A percentile compares a stretch with the other conserved stretches of the same genome.
These are phyloP conservation scores for Penicillium riverlandense DNA, from an alignment of 495 filamentous ascomycete genomes.

Conservation along the genomic window DNA sequence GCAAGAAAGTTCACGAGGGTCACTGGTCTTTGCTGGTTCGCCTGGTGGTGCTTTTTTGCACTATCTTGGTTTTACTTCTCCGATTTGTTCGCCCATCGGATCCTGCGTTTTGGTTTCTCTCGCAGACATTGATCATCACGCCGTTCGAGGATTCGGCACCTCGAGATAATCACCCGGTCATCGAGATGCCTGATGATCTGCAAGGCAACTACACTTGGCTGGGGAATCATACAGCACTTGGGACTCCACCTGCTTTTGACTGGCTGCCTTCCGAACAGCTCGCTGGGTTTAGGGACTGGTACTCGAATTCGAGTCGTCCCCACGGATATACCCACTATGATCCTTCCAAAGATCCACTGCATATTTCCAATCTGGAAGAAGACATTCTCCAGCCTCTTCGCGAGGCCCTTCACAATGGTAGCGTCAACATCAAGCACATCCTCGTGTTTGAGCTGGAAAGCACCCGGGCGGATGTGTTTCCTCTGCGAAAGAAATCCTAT, in stretches of 20 bases:
- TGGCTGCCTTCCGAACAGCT: slow-evolving; percentile 17
- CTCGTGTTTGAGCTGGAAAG: slow-evolving; percentile 36
- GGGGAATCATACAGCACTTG: slow-evolving; percentile 16
- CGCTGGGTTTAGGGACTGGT: slow-evolving; percentile 22
- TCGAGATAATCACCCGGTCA: neutral
- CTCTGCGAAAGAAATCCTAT: slow-evolving; percentile 26
- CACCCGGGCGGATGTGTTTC: slow-evolving; percentile 38
- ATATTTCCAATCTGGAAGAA: slow-evolving; percentile 32
- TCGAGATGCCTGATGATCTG: slow-evolving; percentile 4
- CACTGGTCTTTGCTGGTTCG: slow-evolving; percentile 4
- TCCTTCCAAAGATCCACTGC: slow-evolving; percentile 27
- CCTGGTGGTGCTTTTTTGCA: neutral
- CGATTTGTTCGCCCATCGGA: slow-evolving; percentile 10
- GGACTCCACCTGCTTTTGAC: slow-evolving; percentile 8
- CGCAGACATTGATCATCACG: slow-evolving; percentile 13
- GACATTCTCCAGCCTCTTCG: slow-evolving; percentile 21
- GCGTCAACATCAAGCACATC: slow-evolving; percentile 29
- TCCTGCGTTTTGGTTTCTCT: slow-evolving; percentile 11
- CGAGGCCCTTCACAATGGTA: slow-evolving; percentile 18
- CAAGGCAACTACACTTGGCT: slow-evolving; percentile 17
- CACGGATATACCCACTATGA: slow-evolving; percentile 21
- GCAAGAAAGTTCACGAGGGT: neutral
- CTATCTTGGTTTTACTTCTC: slow-evolving; percentile 3
- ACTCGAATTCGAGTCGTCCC: slow-evolving; percentile 3
- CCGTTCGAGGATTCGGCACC: slow-evolving; percentile 7